Evolutionary conservation across 1,139 yeast genomes (phyloP), one percentile per base, ranked within the genome.

Genomic region (Diutina neorugosa): DNA sequence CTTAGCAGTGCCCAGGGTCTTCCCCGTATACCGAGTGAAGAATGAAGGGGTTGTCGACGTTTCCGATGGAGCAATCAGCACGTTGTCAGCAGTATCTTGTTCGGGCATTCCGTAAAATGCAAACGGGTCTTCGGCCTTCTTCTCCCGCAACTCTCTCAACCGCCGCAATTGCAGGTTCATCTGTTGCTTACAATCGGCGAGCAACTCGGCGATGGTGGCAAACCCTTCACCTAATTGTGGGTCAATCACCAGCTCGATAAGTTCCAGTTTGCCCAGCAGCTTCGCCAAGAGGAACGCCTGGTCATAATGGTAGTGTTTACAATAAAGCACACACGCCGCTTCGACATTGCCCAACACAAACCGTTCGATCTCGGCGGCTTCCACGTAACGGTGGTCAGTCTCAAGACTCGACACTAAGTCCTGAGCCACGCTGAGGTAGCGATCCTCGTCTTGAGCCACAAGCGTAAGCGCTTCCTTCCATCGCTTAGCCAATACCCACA

Each of bases 21-120:
- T 90, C 58, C 98, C 98, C 0, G 99, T 93, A 66, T 93, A 93
- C 63, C 96, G 79, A 0, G 98, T 93, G 69, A 90, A 87, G 65
- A 91, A 88, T 0, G 98, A 90, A 31, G 94, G 95, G 12, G 90
- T 85, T 0, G 96, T 87, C 0, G 96, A 86, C 0, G 96, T 84
- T 65, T 90, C 97, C 0, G 97, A 86, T 1, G 96, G 94, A 0
- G 98, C 98, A 57, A 94, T 78, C 0, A 98, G 91, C 2, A 94
- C 95, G 65, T 91, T 87, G 66, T 93, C 99, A 0, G 96, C 93
- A 16, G 86, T 80, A 58, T 88, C 95, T 51, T 77, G 73, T 55
- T 82, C 87, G 46, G 81, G 87, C 54, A 77, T 77, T 14, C 90
- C 90, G 64, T 84, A 89, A 63, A 89, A 93, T 2, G 87, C 84